A percentile compares a stretch with the other conserved stretches of the same genome.
These are phyloP conservation scores for Litchi chinensis DNA, from an alignment of 345 rosid genomes.

Conservation along the genomic window DNA sequence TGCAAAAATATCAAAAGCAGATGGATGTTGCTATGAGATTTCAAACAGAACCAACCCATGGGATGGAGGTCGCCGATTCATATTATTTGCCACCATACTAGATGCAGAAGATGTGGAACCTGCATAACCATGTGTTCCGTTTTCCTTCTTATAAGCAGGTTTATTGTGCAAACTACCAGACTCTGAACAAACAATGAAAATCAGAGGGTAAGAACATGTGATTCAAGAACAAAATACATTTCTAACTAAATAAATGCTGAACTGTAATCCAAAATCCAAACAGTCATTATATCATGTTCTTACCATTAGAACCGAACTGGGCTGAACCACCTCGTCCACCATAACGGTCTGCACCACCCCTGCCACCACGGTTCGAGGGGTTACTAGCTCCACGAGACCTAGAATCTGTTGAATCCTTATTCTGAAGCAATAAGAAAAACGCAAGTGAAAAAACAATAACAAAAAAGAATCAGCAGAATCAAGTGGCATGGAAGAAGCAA, in stretches of 20 bases:
- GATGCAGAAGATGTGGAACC: conserved; percentile 57
- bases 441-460: conserved; percentile 5
- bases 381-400: conserved; percentile 65
- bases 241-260: conserved; percentile 1
- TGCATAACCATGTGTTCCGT: conserved; percentile 60
- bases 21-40: neutral
- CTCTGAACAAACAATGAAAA: conserved; percentile 49
- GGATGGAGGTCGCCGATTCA: conserved; percentile 37
- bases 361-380: conserved; percentile 59
- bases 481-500: conserved; percentile 7
- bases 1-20: neutral
- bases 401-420: conserved; percentile 61
- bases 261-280: neutral
- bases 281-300: conserved; percentile 20
- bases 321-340: conserved; percentile 57
- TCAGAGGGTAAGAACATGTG: conserved; percentile 1
- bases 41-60: conserved; percentile 49
- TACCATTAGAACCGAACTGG: conserved; percentile 59
- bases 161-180: conserved; percentile 58
- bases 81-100: conserved; percentile 41
- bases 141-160: conserved; percentile 72
- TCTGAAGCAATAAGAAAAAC: conserved; percentile 47
- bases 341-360: conserved; percentile 76
- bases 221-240: conserved; percentile 3
- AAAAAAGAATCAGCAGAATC: conserved; percentile 7